Evolutionary conservation across 2,329 filamentous ascomycete species (phyloP), one percentile per base, ranked within the genome.

Genomic region (Penicillium sp.): DNA sequence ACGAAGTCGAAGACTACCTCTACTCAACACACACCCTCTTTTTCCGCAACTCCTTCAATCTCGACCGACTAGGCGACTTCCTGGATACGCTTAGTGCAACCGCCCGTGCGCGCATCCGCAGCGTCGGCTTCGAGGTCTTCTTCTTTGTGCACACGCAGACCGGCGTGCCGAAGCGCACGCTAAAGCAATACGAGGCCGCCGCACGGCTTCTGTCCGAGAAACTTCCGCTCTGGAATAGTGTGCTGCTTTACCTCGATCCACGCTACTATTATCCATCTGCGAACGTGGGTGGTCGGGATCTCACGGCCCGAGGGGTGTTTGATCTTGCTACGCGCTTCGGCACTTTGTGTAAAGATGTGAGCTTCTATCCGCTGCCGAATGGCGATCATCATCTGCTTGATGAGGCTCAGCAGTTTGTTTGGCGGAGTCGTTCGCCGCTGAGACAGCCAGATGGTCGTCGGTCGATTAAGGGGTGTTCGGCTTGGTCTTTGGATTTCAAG

Each of bases 111-210:
- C 67, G 67, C 25, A 72, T 74, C 50, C 71, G 69, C 54, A 72
- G 67, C 49, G 69, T 75, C 31, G 72, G 72, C 15, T 75, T 75
- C 48, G 72, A 75, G 62, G 49, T 75, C 15, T 72, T 66, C 58
- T 70, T 75, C 62, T 75, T 74, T 54, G 72, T 75, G 23, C 72
- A 75, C 51, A 63, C 61, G n/a, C 67, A 73, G 57, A 64, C 62
- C 2, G 71, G 68, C 9, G 69, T 72, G 19, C 70, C 72, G 21
- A 75, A 75, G 54, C 70, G 71, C 8, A 66, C 68, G 0, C 56
- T 73, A 31, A 67, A 60, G 29, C 62, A 72, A 58, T 75, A 75
- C 48, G 66, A 70, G 48, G 58, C 56, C 4, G 72, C 71, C 0
- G 63, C 64, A 9, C 63, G 59, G 7, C 50, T 71, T 9, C 56